A percentile compares a stretch with the other conserved stretches of the same genome.
These are phyloP conservation scores for Hericium coralloides DNA, from an alignment of 768 basidiomycete species.

Conservation along the genomic window DNA sequence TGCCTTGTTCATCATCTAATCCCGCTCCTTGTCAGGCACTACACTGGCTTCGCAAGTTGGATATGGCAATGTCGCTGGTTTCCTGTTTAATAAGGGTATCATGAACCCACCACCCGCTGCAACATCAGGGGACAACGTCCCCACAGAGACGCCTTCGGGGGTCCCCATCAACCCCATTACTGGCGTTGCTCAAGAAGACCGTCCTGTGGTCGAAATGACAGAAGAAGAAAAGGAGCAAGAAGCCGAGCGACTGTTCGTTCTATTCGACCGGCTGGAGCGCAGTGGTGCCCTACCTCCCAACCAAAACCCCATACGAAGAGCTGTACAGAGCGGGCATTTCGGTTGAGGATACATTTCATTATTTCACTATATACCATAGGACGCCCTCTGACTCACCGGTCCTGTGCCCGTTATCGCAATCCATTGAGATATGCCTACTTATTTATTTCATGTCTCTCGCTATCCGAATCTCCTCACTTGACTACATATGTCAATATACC, in stretches of 20 bases:
- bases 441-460: too few relatives aligned
- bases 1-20: background rate
- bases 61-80: constrained; percentile 93
- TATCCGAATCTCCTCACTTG: too few relatives aligned
- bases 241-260: constrained; percentile 83
- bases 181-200: constrained; percentile 44
- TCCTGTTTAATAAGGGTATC: constrained; percentile 88
- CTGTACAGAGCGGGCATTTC: constrained; percentile 41
- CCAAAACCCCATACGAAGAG: constrained; percentile 68
- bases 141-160: constrained; percentile 25
- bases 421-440: too few relatives aligned
- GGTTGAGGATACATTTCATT: constrained; percentile 8
- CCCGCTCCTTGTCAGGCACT: constrained; percentile 34
- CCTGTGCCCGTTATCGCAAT: too few relatives aligned
- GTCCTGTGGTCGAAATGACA: constrained; percentile 58
- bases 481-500: too few relatives aligned
- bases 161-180: constrained; percentile 77
- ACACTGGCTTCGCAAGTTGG: constrained; percentile 73
- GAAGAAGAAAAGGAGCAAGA: constrained; percentile 94
- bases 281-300: constrained; percentile 56
- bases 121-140: constrained; percentile 19
- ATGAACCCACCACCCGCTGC: constrained; percentile 43
- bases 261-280: constrained; percentile 85
- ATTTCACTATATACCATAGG: too few relatives aligned
- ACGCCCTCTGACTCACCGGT: too few relatives aligned